Conservation (phyloP, 306 rosid species). For the Prinsepia uniflora region DNA sequence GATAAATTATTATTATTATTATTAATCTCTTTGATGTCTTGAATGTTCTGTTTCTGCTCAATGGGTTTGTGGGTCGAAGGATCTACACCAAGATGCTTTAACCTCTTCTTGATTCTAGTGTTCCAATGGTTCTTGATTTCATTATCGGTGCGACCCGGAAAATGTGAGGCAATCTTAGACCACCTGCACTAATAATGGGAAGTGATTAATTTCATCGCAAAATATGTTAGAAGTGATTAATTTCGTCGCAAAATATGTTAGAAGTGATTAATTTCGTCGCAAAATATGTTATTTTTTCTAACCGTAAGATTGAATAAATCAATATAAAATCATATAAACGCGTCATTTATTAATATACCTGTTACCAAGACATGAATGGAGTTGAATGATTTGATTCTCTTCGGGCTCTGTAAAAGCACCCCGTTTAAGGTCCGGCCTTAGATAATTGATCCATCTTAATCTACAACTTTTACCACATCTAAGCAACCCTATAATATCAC, state of each 20-base stretch:
- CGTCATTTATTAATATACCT: slow-evolving; percentile 36
- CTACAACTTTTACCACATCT: slow-evolving; percentile 98
- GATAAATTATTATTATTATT: neutral
- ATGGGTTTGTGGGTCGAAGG: slow-evolving; percentile 48
- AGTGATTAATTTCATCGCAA: too few species aligned
- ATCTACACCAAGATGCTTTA: slow-evolving; percentile 68
- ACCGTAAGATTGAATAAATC: too few species aligned
- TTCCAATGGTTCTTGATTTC: slow-evolving; percentile 99
- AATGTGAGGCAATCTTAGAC: slow-evolving; percentile 93
- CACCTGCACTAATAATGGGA: slow-evolving; percentile 44
- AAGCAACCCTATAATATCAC: slow-evolving; percentile 52
- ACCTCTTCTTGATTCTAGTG: slow-evolving; percentile 80
- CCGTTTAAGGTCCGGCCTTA: slow-evolving; percentile 96
- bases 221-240: too few species aligned
- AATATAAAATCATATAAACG: neutral
- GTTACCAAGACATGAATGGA: slow-evolving; percentile 85
- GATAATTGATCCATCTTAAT: slow-evolving; percentile 93
- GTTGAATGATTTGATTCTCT: slow-evolving; percentile 85
- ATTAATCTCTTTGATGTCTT: slow-evolving; percentile 17
- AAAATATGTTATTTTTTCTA: too few species aligned
- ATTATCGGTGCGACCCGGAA: slow-evolving; percentile 92
- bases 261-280: too few species aligned
- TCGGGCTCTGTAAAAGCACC: slow-evolving; percentile 81
- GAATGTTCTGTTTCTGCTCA: slow-evolving; percentile 28
- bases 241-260: too few species aligned